These are phyloP conservation scores for Lolium rigidum DNA, from an alignment of 176 grass and related monocot species.

Conservation along the genomic window DNA sequence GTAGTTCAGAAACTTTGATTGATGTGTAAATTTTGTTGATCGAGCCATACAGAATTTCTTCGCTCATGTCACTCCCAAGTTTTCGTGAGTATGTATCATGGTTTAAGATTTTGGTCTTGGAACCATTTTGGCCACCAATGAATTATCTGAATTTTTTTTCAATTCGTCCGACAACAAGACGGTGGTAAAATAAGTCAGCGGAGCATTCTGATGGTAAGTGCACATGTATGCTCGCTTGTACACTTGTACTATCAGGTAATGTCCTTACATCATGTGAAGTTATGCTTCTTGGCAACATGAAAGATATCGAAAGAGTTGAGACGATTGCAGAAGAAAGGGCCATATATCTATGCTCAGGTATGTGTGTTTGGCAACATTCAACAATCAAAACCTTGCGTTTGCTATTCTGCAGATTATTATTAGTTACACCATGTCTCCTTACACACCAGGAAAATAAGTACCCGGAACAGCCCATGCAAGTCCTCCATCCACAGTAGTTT, in stretches of 20 bases:
- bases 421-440: neutral
- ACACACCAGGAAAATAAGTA: neutral
- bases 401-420: neutral
- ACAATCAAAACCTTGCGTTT: no score
- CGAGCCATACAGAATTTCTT: neutral
- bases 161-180: neutral
- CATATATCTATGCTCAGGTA: no score
- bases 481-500: neutral
- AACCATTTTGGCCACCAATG: neutral
- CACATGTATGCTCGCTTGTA: neutral
- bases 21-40: slow-evolving; percentile 4
- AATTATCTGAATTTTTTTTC: neutral
- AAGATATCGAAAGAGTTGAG: neutral
- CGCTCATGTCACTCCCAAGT: neutral
- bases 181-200: no score
- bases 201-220: neutral
- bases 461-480: neutral
- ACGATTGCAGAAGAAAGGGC: neutral
- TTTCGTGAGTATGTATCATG: neutral
- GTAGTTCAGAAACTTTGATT: neutral
- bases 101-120: neutral
- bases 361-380: no score
- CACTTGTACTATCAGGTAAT: neutral
- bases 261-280: neutral
- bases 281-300: no score